Percentiles rank a stretch among this genome's conserved stretches.
These are phyloP conservation scores for Euphorbia tirucalli DNA, from an alignment of 345 rosid genomes.

Conservation along the genomic window DNA sequence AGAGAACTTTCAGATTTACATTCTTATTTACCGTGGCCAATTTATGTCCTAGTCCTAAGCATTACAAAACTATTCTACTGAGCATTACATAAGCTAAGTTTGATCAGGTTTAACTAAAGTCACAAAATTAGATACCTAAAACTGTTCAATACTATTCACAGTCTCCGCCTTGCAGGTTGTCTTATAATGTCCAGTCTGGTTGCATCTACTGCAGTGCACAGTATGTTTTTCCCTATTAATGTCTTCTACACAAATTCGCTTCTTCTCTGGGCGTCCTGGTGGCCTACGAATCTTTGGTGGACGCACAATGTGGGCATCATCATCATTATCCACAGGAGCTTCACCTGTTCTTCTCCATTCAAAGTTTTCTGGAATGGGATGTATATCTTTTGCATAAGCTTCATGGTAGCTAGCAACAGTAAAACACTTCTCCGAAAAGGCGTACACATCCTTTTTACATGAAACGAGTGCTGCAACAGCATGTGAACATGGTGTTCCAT, in stretches of 20 bases:
- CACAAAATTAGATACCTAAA: slow-evolving; percentile 24
- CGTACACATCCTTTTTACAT: slow-evolving; percentile 40
- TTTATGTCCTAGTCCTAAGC: neutral
- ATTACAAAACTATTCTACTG: neutral
- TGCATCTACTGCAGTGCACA: slow-evolving; percentile 52
- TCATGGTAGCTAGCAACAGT: slow-evolving; percentile 46
- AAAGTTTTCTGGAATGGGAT: slow-evolving; percentile 36
- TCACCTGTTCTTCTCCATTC: slow-evolving; percentile 40
- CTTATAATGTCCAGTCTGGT: slow-evolving; percentile 56
- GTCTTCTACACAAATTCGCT: slow-evolving; percentile 44
- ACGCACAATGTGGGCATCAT: slow-evolving; percentile 31
- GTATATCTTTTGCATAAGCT: slow-evolving; percentile 41
- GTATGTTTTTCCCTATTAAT: slow-evolving; percentile 48
- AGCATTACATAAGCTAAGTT: neutral
- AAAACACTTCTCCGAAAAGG: slow-evolving; percentile 45
- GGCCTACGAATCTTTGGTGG: slow-evolving; percentile 54
- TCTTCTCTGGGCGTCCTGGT: slow-evolving; percentile 63
- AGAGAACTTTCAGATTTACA: neutral
- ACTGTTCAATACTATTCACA: slow-evolving; percentile 37
- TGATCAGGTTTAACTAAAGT: no score
- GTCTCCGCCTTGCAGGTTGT: slow-evolving; percentile 54
- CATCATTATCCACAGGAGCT: slow-evolving; percentile 11
- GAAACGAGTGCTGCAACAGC: slow-evolving; percentile 52
- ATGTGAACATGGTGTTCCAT: slow-evolving; percentile 62
- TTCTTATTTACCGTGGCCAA: no score